Base-by-base conservation (phyloP, 2,329 filamentous ascomycete genomes). In the Alternaria brassicicola region DNA sequence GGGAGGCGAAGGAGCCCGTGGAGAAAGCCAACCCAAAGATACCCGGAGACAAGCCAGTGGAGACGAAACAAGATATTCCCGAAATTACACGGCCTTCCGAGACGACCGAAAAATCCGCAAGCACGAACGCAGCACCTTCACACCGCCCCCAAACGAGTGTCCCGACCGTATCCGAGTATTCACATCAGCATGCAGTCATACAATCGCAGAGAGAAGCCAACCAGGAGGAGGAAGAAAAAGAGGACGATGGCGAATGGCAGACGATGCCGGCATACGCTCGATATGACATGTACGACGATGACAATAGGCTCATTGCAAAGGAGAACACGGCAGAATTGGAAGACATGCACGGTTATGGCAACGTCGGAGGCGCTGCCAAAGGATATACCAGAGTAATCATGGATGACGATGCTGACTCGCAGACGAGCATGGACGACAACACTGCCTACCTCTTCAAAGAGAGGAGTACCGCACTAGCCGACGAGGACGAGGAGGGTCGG, bases 371-470 rank as follows among this genome's bases (percentile, higher is more conserved):
- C 26, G 94, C 94, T 8, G 93, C 93, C 36, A 97, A 93, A 78
- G 95, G 95, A 4, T 99, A 99, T 76, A 99, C 95, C 0, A 86
- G 93, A 47, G 92, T 99, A n/a, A 86, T 96, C 62, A 85, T 97
- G 69, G 95, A 99, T 69, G 95, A 99, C 64, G 95, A 99, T 77
- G 93, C 89, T 13, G 88, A 96, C 75, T 97, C 93, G 26, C 90
- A 90, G 47, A 99, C 93, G 3, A 98, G 94, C 79, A 88, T 99
- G 88, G 95, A 99, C 74, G 95, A 99, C 57, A 94, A 98, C 71
- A 99, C 95, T 0, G 88, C 93, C 55, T 99, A 99, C 75, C 84
- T 99, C 3, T 99, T 99, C 82, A 94, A 92, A 65, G 88, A 92
- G 59, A 78, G 83, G 80, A 82, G 82, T 21, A 89, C 88, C 2